Evolutionary conservation across 805 yeast genomes (phyloP).

Genomic region (Myxozyma nipponensis): DNA sequence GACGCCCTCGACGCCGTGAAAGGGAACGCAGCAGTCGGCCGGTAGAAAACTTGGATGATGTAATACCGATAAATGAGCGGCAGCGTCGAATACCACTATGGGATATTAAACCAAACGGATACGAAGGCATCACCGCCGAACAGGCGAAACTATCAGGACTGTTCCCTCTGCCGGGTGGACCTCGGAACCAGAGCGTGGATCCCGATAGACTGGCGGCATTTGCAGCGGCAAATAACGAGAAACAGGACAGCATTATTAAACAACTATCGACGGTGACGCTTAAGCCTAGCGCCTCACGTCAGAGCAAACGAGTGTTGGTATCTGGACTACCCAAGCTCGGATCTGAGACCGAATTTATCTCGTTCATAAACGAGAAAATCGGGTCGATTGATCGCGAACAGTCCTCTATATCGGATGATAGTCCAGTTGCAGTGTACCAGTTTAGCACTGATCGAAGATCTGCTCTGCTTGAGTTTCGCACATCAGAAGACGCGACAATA

Average conservation of each 20-base stretch:
- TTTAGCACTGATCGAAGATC: conserved; percentile 25
- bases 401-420: neutral
- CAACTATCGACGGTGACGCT: conserved; percentile 19
- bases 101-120: conserved; percentile 70
- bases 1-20: conserved; percentile 1
- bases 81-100: conserved; percentile 52
- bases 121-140: conserved; percentile 69
- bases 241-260: conserved; percentile 3
- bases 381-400: conserved; percentile 20
- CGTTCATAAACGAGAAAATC: conserved; percentile 20
- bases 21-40: conserved; percentile 17
- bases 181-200: conserved; percentile 31
- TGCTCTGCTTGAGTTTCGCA: conserved; percentile 51
- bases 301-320: conserved; percentile 26
- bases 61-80: conserved; percentile 50
- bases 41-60: conserved; percentile 40
- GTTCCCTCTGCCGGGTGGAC: conserved; percentile 70
- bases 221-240: conserved; percentile 11
- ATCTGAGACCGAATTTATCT: conserved; percentile 12
- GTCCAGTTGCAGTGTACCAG: conserved; percentile 17
- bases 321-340: conserved; percentile 17
- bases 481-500: conserved; percentile 53
- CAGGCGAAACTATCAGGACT: conserved; percentile 75
- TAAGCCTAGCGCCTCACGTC: conserved; percentile 25
- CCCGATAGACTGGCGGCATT: conserved; percentile 14